Base-by-base conservation (phyloP, 176 grass and related monocot genomes). In the Poa annua region DNA sequence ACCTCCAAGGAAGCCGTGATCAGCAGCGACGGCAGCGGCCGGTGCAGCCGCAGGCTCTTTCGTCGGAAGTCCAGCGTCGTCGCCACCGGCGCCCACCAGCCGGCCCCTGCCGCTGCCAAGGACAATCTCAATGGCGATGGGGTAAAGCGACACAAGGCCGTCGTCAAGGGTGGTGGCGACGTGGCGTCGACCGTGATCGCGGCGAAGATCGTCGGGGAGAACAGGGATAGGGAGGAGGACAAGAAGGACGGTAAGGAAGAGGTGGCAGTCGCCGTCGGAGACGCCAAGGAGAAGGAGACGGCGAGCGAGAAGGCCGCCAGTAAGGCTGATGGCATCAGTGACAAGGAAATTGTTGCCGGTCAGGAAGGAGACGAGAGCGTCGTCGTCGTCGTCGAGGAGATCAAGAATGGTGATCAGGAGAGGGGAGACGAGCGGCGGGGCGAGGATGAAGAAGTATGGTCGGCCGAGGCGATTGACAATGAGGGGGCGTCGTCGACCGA, bases 1-100 rank as follows among this genome's bases (percentile, higher is more conserved):
- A 85, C 85, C 80, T 98, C 96, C 15, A 98, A 98, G 83, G 86
- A 94, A 36, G 88, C 86, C 8, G 92, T 98, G 81, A 83, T 87
- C 86, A 86, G 88, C 49, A 87, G 92, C 67, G 90, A 59, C n/a
- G 76, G 69, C 80, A 65, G 65, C 74, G 61, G 80, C 74, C 64
- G 84, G 45, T 86, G 86, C 84, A 86, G 63, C 41, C 86, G 89
- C 63, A 78, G 54, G 11, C 81, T 89, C 33, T 90, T 94, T 84
- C 86, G 76, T 45, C 80, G 68, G 39, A 88, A 92, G 70, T 94
- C 92, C 50, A 92, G 84, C 66, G 49, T 75, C 74, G 55, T 41
- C 39, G 81, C n/a, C 60, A 41, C 77, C 17, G 61, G 26, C 70
- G 49, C 48, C 39, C 83, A 77, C 47, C 85, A 76, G n/a, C 77